Percentiles rank a stretch among this genome's conserved stretches.
These are phyloP conservation scores for Nicotiana tabacum DNA, from an alignment of 257 asterid genomes.

Conservation along the genomic window DNA sequence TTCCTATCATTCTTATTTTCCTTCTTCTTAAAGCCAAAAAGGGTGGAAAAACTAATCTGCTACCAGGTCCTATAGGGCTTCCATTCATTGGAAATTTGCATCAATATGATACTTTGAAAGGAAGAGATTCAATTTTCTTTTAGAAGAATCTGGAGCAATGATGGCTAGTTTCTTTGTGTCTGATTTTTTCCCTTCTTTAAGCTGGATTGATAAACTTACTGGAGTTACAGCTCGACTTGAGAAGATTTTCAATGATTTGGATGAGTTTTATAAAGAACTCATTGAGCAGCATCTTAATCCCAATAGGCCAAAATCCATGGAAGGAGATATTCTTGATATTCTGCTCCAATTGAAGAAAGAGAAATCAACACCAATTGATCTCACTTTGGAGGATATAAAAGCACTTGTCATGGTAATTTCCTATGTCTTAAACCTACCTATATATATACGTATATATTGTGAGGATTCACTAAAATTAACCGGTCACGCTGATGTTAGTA, in stretches of 20 bases:
- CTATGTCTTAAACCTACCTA: too few species aligned
- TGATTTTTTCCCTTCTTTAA: not conserved
- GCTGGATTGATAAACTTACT: not conserved
- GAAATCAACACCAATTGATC: not conserved
- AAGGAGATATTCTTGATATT: not conserved
- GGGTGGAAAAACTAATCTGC: too few species aligned
- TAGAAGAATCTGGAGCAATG: not conserved
- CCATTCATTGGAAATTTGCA: too few species aligned
- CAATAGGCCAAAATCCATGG: not conserved
- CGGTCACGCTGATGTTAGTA: too few species aligned
- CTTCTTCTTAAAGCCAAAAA: too few species aligned
- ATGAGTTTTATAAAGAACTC: not conserved
- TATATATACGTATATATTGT: too few species aligned
- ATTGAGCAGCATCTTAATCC: not conserved
- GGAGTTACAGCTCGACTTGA: not conserved
- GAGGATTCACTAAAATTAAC: too few species aligned
- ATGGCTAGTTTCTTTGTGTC: not conserved
- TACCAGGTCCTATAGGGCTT: too few species aligned
- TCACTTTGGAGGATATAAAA: not conserved
- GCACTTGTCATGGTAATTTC: not conserved
- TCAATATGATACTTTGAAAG: not conserved
- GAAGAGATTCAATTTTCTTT: not conserved
- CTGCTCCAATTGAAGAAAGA: slow-evolving; percentile 1
- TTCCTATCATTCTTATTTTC: too few species aligned
- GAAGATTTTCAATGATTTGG: not conserved